phyloP scores from a whole-genome alignment of 371 early-diverging fungal species.

The Entomophthora muscae region DNA sequence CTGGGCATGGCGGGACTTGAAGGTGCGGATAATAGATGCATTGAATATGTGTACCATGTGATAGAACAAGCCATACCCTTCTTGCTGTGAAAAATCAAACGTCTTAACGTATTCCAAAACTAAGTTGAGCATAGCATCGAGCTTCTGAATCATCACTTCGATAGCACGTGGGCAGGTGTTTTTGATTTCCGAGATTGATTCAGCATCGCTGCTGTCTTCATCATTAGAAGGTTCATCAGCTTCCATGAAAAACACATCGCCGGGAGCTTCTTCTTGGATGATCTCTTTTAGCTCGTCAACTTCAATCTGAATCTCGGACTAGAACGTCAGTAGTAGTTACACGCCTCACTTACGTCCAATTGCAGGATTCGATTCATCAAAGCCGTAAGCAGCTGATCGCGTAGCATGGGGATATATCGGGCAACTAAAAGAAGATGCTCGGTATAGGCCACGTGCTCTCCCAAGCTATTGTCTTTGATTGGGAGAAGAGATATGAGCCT shows the following conservation, averaged over 20 bases:
- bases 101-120: conserved; percentile 38
- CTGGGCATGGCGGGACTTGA: conserved; percentile 81
- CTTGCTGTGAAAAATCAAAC: conserved; percentile 12
- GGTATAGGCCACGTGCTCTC: conserved; percentile 47
- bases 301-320: conserved; percentile 83
- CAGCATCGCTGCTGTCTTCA: conserved; percentile 12
- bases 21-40: conserved; percentile 58
- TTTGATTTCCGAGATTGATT: conserved; percentile 15
- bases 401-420: conserved; percentile 56
- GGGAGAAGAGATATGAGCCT: conserved; percentile 36
- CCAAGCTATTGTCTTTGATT: conserved; percentile 43
- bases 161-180: conserved; percentile 24
- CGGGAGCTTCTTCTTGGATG: conserved; percentile 22
- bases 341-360: conserved; percentile 48
- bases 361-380: conserved; percentile 64
- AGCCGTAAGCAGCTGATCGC: conserved; percentile 51
- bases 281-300: conserved; percentile 79
- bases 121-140: conserved; percentile 66
- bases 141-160: conserved; percentile 49
- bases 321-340: background rate
- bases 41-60: conserved; percentile 62
- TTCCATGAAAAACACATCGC: conserved; percentile 13
- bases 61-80: conserved; percentile 27
- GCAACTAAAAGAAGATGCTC: conserved; percentile 51
- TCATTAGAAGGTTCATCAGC: conserved; percentile 10